These are phyloP conservation scores for Trichoderma asperellum DNA, from an alignment of 2,329 filamentous ascomycete genomes.

Conservation along the genomic window DNA sequence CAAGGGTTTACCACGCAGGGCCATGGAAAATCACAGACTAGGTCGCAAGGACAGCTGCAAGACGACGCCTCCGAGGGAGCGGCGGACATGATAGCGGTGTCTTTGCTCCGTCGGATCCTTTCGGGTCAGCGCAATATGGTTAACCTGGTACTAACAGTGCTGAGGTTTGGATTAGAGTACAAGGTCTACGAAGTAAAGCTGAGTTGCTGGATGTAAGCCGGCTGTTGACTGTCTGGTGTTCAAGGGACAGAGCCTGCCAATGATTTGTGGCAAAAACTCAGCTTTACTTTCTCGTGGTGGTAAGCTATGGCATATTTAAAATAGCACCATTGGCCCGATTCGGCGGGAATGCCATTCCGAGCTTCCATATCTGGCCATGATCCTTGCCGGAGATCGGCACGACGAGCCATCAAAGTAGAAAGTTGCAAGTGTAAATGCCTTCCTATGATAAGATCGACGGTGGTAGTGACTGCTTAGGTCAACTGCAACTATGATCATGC, in stretches of 20 bases:
- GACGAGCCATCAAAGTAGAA: not conserved
- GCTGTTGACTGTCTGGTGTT: not conserved
- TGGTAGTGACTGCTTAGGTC: not conserved
- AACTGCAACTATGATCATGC: not conserved
- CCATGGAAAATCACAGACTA: not conserved
- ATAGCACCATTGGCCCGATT: not conserved
- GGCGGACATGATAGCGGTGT: not conserved
- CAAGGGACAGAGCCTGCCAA: not conserved
- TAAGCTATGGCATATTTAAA: not conserved
- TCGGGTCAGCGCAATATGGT: not conserved
- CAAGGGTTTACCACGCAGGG: not conserved
- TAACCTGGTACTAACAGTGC: not conserved
- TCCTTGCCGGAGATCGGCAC: conserved; percentile 3
- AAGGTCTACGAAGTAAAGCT: not conserved
- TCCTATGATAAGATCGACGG: not conserved
- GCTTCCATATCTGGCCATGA: not conserved
- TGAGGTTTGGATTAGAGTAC: not conserved
- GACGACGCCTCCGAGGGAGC: not conserved
- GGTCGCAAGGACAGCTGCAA: not conserved
- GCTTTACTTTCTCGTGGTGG: not conserved
- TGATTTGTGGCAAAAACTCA: not conserved
- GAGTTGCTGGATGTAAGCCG: not conserved
- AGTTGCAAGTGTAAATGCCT: not conserved
- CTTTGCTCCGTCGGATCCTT: not conserved
- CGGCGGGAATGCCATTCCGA: not conserved